Evolutionary conservation across 1,284 basidiomycete genomes (phyloP), one percentile per base, ranked within the genome.

Genomic region (Vanrija sp.): DNA sequence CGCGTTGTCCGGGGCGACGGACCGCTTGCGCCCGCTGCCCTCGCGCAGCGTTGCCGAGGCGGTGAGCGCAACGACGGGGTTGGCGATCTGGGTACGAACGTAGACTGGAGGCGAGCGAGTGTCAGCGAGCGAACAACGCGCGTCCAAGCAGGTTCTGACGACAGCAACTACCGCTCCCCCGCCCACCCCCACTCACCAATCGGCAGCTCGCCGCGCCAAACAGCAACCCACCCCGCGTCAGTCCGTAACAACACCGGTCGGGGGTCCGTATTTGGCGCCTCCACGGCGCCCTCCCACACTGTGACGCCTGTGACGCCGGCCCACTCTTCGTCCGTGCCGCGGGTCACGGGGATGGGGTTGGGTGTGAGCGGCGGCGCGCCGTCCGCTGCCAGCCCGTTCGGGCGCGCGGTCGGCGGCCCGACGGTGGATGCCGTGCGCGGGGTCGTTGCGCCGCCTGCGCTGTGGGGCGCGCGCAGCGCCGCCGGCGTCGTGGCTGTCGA

Each of bases 61-160:
- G 0, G 91, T 94, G 18, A 94, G 73, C 62, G 86, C 90, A 16
- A 93, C 80, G 6, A 93, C 72, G 3, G 91, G 90, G 62, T 91
- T 84, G 1, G 77, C 65, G 42, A 87, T 82, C 45, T 81, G 79
- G n/a, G 89, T 83, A 28, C 85, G 81, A 38, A 91, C 77, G 71
- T 87, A 92, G 0, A 58, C 55, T 62, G 39, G 5, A 3, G 15
- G 43, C 29, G n/a, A 47, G 47, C 40, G n/a, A 47, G 47, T n/a
- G 19, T 42, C 40, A 42, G n/a, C 40, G 19, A 12, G 28, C 10
- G n/a, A n/a, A n/a, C n/a, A n/a, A n/a, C n/a, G n/a, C n/a, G n/a
- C n/a, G n/a, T n/a, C n/a, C n/a, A n/a, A n/a, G n/a, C n/a, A n/a
- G n/a, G n/a, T n/a, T n/a, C n/a, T n/a, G n/a, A n/a, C n/a, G n/a